Conservation (phyloP, 805 yeast species). For the Saccharomycopsis fibuligera region DNA sequence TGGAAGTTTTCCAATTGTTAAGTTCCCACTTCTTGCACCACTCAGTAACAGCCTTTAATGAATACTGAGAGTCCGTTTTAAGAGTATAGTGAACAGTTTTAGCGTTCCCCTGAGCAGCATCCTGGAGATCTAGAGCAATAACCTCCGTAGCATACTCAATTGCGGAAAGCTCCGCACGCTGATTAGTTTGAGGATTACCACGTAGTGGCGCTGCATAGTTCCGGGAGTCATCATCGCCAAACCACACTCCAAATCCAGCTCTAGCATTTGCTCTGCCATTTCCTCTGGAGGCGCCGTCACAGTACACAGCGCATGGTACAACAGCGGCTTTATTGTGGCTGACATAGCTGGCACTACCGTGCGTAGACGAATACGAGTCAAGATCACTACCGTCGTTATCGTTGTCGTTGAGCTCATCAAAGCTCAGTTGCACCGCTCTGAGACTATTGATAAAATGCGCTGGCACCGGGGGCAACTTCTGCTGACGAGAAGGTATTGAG, state of each 20-base stretch:
- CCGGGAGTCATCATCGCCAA: constrained; percentile 47
- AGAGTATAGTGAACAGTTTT: constrained; percentile 35
- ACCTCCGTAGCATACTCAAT: constrained; percentile 46
- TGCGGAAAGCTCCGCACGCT: constrained; percentile 74
- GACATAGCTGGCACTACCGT: not conserved
- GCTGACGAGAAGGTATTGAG: not conserved
- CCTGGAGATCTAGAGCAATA: constrained; percentile 31
- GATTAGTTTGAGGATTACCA: constrained; percentile 57
- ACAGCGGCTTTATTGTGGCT: not conserved
- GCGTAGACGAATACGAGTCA: not conserved
- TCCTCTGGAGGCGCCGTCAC: constrained; percentile 72
- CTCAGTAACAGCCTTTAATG: constrained; percentile 45
- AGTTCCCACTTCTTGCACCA: constrained; percentile 55
- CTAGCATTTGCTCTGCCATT: constrained; percentile 42
- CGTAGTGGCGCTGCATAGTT: constrained; percentile 51
- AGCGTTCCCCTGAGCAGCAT: constrained; percentile 22
- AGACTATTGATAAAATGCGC: not conserved
- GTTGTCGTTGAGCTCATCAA: too few species aligned
- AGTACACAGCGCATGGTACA: constrained; percentile 36
- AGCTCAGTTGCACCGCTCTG: too few species aligned
- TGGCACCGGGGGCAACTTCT: too few species aligned
- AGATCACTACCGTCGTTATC: not conserved
- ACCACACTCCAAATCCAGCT: constrained; percentile 76
- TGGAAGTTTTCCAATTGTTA: constrained; percentile 46
- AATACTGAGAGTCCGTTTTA: constrained; percentile 66